These are phyloP conservation scores for Sclerotinia nivalis DNA, from an alignment of 2,329 filamentous ascomycete species.

Conservation along the genomic window DNA sequence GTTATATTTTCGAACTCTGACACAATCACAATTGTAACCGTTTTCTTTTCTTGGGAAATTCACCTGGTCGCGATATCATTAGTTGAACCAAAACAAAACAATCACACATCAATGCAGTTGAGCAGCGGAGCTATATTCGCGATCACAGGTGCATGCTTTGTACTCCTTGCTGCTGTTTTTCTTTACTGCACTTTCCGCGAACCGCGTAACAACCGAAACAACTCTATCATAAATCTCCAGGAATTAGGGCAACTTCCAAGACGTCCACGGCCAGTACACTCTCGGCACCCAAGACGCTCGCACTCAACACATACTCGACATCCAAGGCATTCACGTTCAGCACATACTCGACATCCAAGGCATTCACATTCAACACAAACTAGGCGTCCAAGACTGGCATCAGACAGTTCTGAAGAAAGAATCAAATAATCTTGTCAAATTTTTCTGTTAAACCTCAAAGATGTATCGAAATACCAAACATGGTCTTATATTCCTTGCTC, in stretches of 20 bases:
- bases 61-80: not conserved
- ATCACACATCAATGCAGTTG: not conserved
- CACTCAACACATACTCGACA: not conserved
- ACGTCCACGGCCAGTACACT: not conserved
- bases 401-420: not conserved
- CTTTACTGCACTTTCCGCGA: not conserved
- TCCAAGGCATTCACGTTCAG: not conserved
- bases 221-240: not conserved
- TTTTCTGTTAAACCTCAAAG: not conserved
- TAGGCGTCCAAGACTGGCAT: not conserved
- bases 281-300: not conserved
- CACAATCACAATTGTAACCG: not conserved
- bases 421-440: not conserved
- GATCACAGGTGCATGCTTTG: slow-evolving; percentile 11
- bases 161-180: not conserved
- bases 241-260: not conserved
- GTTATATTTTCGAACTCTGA: not conserved
- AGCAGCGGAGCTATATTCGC: not conserved
- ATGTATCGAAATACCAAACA: not conserved
- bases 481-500: not conserved
- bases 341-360: not conserved
- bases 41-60: not conserved
- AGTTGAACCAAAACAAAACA: not conserved
- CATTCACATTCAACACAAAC: not conserved
- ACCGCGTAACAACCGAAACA: not conserved